Evolutionary conservation across 208 protist genomes (phyloP).

Genomic region (Willaertia magna): DNA sequence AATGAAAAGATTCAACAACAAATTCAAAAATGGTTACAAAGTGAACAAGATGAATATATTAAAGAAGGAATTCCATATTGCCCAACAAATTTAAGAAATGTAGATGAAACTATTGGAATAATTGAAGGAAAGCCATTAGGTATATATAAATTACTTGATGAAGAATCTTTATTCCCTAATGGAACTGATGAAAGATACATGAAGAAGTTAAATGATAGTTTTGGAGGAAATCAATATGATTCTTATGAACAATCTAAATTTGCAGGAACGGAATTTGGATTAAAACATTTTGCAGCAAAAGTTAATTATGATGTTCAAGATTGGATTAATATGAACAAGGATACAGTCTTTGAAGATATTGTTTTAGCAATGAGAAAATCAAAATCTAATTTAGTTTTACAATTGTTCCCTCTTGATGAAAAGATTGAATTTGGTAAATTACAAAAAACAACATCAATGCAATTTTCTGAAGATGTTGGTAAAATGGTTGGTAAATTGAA

Average conservation of each 20-base stretch:
- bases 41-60: conserved; percentile 25
- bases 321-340: conserved; percentile 54
- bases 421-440: conserved; percentile 1
- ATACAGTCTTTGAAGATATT: conserved; percentile 47
- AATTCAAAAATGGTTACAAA: neutral
- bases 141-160: neutral
- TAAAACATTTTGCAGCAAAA: conserved; percentile 53
- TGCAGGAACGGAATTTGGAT: conserved; percentile 26
- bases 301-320: conserved; percentile 45
- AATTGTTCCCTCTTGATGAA: neutral
- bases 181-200: conserved; percentile 2
- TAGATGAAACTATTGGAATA: neutral
- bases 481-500: neutral
- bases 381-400: neutral
- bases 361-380: conserved; percentile 25
- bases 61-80: conserved; percentile 14
- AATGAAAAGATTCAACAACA: conserved; percentile 28
- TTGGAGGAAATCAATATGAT: neutral
- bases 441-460: conserved; percentile 6
- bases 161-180: neutral
- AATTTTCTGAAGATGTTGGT: neutral
- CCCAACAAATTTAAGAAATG: neutral
- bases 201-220: neutral
- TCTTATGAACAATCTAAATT: conserved; percentile 25
- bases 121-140: conserved; percentile 5